Conservation (phyloP, 768 basidiomycete species). For the Mycena pura region DNA sequence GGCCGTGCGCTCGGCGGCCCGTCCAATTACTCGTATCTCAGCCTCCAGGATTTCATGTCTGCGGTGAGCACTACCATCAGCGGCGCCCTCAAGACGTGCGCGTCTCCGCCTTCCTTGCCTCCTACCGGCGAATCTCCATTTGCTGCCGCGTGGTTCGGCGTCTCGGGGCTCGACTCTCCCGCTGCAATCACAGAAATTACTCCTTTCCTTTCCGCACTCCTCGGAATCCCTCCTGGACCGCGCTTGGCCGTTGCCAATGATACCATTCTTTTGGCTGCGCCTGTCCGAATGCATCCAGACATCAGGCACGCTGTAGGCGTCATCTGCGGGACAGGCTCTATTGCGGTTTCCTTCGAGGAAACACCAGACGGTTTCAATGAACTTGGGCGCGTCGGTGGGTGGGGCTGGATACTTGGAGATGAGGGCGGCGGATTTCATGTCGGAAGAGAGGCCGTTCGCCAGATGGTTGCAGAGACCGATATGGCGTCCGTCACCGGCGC, state of each 20-base stretch:
- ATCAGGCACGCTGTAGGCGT: constrained; percentile 70
- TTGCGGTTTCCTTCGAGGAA: constrained; percentile 69
- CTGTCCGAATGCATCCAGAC: constrained; percentile 67
- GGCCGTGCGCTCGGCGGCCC: constrained; percentile 77
- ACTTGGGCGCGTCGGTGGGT: constrained; percentile 76
- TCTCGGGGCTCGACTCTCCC: constrained; percentile 82
- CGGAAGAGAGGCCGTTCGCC: constrained; percentile 76
- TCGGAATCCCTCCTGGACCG: constrained; percentile 62
- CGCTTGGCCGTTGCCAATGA: constrained; percentile 77
- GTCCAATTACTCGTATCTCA: constrained; percentile 86
- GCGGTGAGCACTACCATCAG: constrained; percentile 60
- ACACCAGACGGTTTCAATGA: constrained; percentile 54
- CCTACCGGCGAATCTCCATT: constrained; percentile 49
- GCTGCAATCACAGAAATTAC: constrained; percentile 64
- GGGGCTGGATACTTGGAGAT: constrained; percentile 87
- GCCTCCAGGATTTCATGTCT: constrained; percentile 61
- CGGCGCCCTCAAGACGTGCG: constrained; percentile 58
- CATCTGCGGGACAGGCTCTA: constrained; percentile 85
- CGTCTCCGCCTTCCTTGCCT: constrained; percentile 46
- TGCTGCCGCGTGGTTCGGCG: constrained; percentile 80
- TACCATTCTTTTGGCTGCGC: constrained; percentile 83
- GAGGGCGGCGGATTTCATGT: constrained; percentile 86
- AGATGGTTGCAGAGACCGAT: constrained; percentile 66
- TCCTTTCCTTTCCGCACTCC: constrained; percentile 57
- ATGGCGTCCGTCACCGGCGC: constrained; percentile 47